Evolutionary conservation across 148 eudicot species (phyloP), one percentile per base, ranked within the genome.

Genomic region (Fallopia convolvulus): DNA sequence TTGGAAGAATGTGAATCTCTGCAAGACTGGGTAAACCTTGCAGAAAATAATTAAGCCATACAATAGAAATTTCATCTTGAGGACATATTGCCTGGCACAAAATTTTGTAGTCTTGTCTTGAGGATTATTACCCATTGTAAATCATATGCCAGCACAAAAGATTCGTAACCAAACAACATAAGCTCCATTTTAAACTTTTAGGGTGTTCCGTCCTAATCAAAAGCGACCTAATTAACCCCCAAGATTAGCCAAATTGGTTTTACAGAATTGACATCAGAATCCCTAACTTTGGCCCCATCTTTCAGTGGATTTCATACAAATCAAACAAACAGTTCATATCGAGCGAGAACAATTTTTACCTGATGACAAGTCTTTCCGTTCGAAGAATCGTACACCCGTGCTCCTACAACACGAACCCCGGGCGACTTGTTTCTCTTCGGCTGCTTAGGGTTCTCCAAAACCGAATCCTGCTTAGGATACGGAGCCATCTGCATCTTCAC

Each of bases 321-420:
- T 15, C 39, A 30, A 79, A 8, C 10, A 32, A 17, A 41, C 33
- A 40, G 2, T 2, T 66, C 48, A n/a, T 17, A 68, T 2, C 17
- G 3, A 14, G 72, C 44, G 11, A 36, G 33, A 26, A 46, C 9
- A 8, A 39, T 5, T 11, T 70, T 36, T 81, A 94, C 98, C 93
- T 94, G 98, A 76, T 94, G 98, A 42, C 98, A 94, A 81, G 92
- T 83, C 30, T 85, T 89, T 33, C 92, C 97, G 60, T 87, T 86
- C 13, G 81, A 39, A 23, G 98, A 82, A 80, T 88, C 91, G 50
- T 88, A 87, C 6, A 88, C 87, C 26, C 87, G 56, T 15, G 78
- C 87, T 33, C 85, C 82, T 26, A 89, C 74, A 6, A 87, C 77
- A 20, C 90, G 80, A 63, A 86, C 76, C 11, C 90, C 88, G 3